Evolutionary conservation across 148 eudicot genomes (phyloP).

Genomic region (Limonium bicolor): DNA sequence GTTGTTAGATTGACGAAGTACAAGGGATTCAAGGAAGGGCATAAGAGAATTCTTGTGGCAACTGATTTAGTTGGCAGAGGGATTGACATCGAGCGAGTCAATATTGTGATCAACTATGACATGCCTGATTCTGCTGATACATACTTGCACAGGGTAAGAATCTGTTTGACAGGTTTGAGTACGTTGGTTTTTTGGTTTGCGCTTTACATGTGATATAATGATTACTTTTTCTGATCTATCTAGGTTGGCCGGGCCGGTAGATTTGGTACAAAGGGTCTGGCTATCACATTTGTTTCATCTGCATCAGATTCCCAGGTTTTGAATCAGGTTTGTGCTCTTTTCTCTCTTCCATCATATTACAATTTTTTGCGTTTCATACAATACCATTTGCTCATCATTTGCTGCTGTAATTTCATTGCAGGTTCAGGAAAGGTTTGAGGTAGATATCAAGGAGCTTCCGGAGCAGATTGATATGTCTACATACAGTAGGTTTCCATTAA

Average conservation of each 20-base stretch:
- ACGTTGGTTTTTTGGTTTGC: background rate
- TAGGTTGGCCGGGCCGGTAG: conserved; percentile 77
- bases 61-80: conserved; percentile 97
- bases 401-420: conserved; percentile 3
- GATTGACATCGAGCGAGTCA: conserved; percentile 89
- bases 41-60: conserved; percentile 85
- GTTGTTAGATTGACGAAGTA: conserved; percentile 77
- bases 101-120: conserved; percentile 91
- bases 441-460: conserved; percentile 93
- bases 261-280: conserved; percentile 68
- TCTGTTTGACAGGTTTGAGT: background rate
- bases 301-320: conserved; percentile 58
- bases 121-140: conserved; percentile 99
- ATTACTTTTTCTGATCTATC: background rate
- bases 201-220: background rate
- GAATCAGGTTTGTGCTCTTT: conserved; percentile 33
- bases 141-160: conserved; percentile 61
- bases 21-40: conserved; percentile 90
- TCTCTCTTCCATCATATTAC: background rate
- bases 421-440: conserved; percentile 81
- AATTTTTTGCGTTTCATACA: background rate
- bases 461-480: conserved; percentile 94
- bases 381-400: background rate
- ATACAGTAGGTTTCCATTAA: conserved; percentile 92
- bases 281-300: conserved; percentile 61